These are phyloP conservation scores for Fusarium nisikadoi DNA, from an alignment of 2,329 filamentous ascomycete genomes.

Conservation along the genomic window DNA sequence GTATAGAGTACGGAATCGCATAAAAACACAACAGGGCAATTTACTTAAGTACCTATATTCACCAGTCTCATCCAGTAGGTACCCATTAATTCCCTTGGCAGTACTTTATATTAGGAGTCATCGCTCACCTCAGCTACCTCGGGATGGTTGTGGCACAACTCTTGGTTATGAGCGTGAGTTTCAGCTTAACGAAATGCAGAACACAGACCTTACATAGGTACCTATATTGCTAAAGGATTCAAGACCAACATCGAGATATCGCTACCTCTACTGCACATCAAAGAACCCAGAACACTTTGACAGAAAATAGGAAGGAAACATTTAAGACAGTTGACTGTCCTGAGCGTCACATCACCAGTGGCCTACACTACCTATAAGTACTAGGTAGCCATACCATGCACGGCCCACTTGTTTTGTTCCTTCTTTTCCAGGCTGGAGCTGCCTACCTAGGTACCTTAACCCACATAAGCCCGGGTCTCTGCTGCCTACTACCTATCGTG, in stretches of 20 bases:
- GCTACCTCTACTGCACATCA: background rate
- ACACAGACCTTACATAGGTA: background rate
- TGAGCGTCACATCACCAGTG: slow-evolving; percentile 3
- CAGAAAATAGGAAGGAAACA: background rate
- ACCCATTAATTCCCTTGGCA: background rate
- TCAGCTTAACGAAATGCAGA: background rate
- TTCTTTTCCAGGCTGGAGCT: background rate
- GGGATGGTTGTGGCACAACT: background rate
- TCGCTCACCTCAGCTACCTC: background rate
- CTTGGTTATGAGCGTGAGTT: too few relatives aligned
- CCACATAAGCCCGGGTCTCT: background rate
- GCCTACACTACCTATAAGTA: background rate
- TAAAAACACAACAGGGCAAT: background rate
- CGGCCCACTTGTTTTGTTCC: background rate
- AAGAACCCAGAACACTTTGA: background rate
- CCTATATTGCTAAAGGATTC: background rate
- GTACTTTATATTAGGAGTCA: background rate
- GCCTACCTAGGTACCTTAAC: background rate
- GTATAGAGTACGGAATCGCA: too few relatives aligned
- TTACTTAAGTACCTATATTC: too few relatives aligned
- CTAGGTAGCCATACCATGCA: background rate
- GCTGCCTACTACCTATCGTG: slow-evolving; percentile 21
- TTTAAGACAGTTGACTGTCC: background rate
- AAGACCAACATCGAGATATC: too few relatives aligned
- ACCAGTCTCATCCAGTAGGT: background rate